Percentiles rank a stretch among this genome's conserved stretches.
phyloP scores from a whole-genome alignment of 2,329 filamentous ascomycete genomes.

The Amylocarpus encephaloides region DNA sequence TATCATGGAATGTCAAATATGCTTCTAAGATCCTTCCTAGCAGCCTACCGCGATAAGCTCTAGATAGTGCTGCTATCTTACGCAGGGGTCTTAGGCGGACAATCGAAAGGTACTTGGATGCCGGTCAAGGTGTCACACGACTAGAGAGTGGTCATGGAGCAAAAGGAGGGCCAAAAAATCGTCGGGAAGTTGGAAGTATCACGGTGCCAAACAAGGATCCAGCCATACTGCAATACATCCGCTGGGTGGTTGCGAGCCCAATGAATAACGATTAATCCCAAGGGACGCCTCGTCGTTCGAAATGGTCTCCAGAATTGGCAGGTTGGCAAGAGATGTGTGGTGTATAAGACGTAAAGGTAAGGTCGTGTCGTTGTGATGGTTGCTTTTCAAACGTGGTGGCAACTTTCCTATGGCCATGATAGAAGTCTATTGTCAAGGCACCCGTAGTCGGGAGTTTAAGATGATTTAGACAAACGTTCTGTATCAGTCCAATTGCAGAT shows the following conservation, averaged over 20 bases:
- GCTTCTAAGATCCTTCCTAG: constrained; percentile 2
- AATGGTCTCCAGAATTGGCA: background rate
- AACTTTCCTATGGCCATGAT: background rate
- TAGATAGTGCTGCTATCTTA: constrained; percentile 1
- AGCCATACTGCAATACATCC: background rate
- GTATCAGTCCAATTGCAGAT: no score
- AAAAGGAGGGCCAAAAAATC: background rate
- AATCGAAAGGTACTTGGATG: background rate
- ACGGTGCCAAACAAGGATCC: background rate
- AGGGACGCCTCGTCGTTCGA: background rate
- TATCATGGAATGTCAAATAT: background rate
- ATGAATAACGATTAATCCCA: no score
- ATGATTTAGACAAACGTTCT: no score
- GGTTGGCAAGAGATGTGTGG: constrained; percentile 2
- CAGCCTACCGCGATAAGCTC: constrained; percentile 13
- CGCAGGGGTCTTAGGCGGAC: constrained; percentile 2
- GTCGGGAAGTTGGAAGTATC: background rate
- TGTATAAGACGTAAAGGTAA: background rate
- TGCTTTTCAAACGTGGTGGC: background rate
- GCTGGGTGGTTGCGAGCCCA: background rate
- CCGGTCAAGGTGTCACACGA: background rate
- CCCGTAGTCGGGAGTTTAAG: no score
- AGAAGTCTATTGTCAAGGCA: no score
- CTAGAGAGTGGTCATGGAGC: no score
- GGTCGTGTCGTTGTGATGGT: background rate